Evolutionary conservation across 371 early-diverging fungal genomes (phyloP), one percentile per base, ranked within the genome.

Genomic region (Mucor sp.): DNA sequence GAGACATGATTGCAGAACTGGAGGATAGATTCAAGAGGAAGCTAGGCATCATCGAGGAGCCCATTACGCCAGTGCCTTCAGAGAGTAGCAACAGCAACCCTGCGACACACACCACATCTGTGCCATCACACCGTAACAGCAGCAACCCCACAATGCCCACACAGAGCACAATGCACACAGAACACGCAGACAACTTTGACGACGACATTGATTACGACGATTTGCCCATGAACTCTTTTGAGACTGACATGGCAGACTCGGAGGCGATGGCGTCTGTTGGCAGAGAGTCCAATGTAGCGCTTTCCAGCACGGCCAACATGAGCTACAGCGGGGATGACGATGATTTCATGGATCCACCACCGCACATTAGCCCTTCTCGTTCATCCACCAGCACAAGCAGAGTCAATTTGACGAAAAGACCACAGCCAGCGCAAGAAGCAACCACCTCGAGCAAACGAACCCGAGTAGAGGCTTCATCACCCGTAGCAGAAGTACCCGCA

Each of bases 1-100:
- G 71, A 4, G 67, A 78, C 50, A 78, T 82, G 78, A 25, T 63
- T 0, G 48, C 27, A 17, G 78, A 79, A 33, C 44, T 79, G 6
- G 69, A 69, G 33, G 59, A 39, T 17, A 58, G 83, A 1, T 63
- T 80, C 5, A 74, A 70, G n/a, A 6, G 35, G 15, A 71, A 70
- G 23, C 35, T 82, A 15, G 69, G 69, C 63, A 67, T 61, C 0
- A 19, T n/a, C 5, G 23, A 47, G 6, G 48, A 61, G 9, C 43
- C 62, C 4, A 43, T 15, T 1, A 43, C 50, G 6, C 39, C 71
- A 3, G 32, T 17, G n/a, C 59, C 71, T 12, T 17, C 50, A 7
- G 56, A 56, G 32, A 27, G 32, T 15, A n/a, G 14, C 28, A 28
- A 21, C 6, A 21, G 1, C 7, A 55, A 28, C 3, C n/a, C 17